Percentiles rank a stretch among this genome's conserved stretches.
phyloP scores from a whole-genome alignment of 2,329 filamentous ascomycete species.

The Neurospora sp. region DNA sequence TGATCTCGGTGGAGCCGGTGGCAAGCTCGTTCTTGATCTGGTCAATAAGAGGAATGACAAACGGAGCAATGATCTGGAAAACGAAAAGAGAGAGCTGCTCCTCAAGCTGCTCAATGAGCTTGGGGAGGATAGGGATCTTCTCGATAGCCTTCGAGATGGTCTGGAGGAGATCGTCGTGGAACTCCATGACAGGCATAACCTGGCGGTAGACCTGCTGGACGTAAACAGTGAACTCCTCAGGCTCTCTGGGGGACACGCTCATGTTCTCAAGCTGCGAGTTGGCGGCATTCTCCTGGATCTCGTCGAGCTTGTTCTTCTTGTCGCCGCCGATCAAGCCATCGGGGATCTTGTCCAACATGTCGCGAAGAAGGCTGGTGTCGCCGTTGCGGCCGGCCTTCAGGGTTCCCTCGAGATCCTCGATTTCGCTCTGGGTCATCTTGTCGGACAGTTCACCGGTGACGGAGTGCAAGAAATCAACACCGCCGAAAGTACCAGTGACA shows the following conservation, averaged over 20 bases:
- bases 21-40: constrained; percentile 82
- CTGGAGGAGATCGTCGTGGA: constrained; percentile 83
- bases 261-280: constrained; percentile 67
- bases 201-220: constrained; percentile 63
- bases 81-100: constrained; percentile 84
- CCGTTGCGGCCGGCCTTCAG: constrained; percentile 54
- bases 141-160: constrained; percentile 68
- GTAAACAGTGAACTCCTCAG: constrained; percentile 76
- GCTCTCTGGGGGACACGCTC: constrained; percentile 64
- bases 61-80: constrained; percentile 83
- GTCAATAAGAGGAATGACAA: constrained; percentile 72
- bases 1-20: constrained; percentile 78
- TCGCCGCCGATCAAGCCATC: constrained; percentile 67
- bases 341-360: constrained; percentile 73
- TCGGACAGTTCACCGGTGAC: constrained; percentile 74
- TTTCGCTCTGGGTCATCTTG: constrained; percentile 83
- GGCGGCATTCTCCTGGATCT: constrained; percentile 68
- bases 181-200: constrained; percentile 82
- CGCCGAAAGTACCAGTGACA: constrained; percentile 86
- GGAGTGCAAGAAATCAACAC: constrained; percentile 87
- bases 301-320: constrained; percentile 64
- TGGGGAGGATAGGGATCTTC: constrained; percentile 74
- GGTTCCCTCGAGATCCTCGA: constrained; percentile 78
- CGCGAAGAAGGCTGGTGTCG: constrained; percentile 66
- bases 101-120: constrained; percentile 76